A percentile compares a stretch with the other conserved stretches of the same genome.
phyloP scores from a whole-genome alignment of 352 stramenopile species.

The Phytophthora tentaculata region DNA sequence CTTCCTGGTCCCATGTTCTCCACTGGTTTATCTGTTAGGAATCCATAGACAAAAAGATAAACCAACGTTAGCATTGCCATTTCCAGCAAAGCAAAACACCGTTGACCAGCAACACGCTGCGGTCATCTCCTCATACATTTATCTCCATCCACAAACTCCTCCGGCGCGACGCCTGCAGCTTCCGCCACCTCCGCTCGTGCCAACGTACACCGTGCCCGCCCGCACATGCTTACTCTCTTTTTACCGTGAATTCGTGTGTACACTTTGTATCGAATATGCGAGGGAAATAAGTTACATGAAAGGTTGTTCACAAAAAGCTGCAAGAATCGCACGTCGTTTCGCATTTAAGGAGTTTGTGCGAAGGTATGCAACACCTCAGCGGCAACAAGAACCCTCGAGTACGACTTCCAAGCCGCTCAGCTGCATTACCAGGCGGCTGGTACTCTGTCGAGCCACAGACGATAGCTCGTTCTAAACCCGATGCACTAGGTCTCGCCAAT shows the following conservation, averaged over 20 bases:
- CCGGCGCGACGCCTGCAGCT: slow-evolving; percentile 47
- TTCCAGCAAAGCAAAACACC: slow-evolving; percentile 3
- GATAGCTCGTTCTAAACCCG: slow-evolving; percentile 23
- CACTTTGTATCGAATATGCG: slow-evolving; percentile 11
- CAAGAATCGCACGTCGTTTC: background rate
- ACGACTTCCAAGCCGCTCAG: slow-evolving; percentile 4
- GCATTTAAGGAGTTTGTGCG: background rate
- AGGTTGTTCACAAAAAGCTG: no score
- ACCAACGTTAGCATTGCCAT: background rate
- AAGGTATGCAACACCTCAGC: slow-evolving; percentile 20
- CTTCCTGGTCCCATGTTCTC: slow-evolving; percentile 82
- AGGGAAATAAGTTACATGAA: no score
- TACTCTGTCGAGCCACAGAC: slow-evolving; percentile 37
- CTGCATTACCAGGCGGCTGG: slow-evolving; percentile 39
- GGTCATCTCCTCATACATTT: slow-evolving; percentile 54
- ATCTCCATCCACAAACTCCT: slow-evolving; percentile 71
- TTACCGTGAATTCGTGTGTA: no score
- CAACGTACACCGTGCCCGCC: slow-evolving; percentile 68
- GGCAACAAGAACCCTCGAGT: slow-evolving; percentile 15
- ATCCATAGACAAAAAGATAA: no score
- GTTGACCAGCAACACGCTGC: background rate
- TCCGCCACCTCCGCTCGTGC: slow-evolving; percentile 55
- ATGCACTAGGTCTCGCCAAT: slow-evolving; percentile 43
- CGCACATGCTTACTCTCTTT: no score
- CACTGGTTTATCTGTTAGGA: slow-evolving; percentile 74